A percentile compares a stretch with the other conserved stretches of the same genome.
phyloP scores from a whole-genome alignment of 1,284 basidiomycete species.

The Sporisorium scitamineum region DNA sequence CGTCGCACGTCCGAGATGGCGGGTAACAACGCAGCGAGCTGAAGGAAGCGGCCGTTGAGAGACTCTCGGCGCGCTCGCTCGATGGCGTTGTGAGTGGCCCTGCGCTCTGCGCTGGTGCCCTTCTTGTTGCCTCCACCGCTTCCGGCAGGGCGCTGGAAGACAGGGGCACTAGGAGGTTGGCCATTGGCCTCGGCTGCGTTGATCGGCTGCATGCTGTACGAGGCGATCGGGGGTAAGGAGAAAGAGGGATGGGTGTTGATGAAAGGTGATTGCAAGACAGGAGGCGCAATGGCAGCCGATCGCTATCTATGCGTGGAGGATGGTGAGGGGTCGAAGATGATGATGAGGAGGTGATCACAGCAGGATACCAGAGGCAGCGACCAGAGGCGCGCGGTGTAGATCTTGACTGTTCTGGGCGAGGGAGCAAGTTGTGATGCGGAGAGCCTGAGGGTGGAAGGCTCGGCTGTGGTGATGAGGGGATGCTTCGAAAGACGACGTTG shows the following conservation, averaged over 20 bases:
- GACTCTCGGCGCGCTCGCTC: conserved; percentile 62
- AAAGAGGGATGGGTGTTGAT: background rate
- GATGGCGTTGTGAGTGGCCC: conserved; percentile 64
- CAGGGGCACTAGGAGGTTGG: conserved; percentile 20
- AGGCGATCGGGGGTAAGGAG: background rate
- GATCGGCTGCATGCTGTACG: conserved; percentile 27
- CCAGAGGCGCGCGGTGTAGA: conserved; percentile 50
- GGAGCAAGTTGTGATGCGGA: background rate
- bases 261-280: background rate
- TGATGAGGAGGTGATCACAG: background rate
- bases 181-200: conserved; percentile 14
- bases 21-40: conserved; percentile 58
- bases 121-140: conserved; percentile 62
- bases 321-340: background rate
- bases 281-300: conserved; percentile 25
- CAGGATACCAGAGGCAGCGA: conserved; percentile 42
- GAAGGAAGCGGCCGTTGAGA: conserved; percentile 61
- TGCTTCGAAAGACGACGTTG: conserved; percentile 6
- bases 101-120: conserved; percentile 58
- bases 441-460: conserved; percentile 1
- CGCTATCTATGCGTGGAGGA: conserved; percentile 6
- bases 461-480: background rate
- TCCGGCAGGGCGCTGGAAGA: conserved; percentile 40
- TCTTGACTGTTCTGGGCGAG: background rate
- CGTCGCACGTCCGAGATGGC: conserved; percentile 58